Conservation (phyloP, 1,139 yeast genomes). For the Kodamaea derodonti region DNA sequence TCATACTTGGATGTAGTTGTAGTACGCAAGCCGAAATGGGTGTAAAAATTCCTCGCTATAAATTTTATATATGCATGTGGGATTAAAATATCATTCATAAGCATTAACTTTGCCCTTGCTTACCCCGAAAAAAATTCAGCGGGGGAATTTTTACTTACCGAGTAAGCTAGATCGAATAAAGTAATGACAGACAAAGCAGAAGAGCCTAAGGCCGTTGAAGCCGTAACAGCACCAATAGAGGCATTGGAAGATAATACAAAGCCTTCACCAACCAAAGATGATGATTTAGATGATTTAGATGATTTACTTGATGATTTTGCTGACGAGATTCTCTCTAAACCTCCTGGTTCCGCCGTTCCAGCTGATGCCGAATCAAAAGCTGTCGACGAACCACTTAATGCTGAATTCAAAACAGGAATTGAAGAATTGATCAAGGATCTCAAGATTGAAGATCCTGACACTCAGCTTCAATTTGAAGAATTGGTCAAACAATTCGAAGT, state of each 20-base stretch:
- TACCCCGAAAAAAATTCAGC: constrained; percentile 4
- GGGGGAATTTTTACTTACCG: constrained; percentile 3
- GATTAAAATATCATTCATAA: not conserved
- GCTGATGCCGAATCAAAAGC: constrained; percentile 13
- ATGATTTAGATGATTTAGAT: constrained; percentile 71
- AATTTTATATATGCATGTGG: no score
- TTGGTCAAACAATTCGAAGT: constrained; percentile 45
- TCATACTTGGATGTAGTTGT: no score
- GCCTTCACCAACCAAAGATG: constrained; percentile 17
- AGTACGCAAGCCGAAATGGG: no score
- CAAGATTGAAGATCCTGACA: constrained; percentile 55
- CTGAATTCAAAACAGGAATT: constrained; percentile 49
- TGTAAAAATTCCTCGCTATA: no score
- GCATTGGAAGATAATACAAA: constrained; percentile 3
- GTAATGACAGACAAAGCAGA: constrained; percentile 1
- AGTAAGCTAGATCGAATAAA: not conserved
- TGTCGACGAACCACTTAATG: constrained; percentile 22
- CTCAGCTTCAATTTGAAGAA: constrained; percentile 52
- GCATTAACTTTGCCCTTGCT: not conserved
- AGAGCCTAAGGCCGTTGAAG: not conserved
- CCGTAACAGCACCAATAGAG: not conserved
- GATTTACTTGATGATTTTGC: constrained; percentile 75
- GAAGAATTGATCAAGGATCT: constrained; percentile 58
- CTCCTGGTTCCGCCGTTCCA: constrained; percentile 46
- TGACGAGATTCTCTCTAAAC: constrained; percentile 64